Percentiles rank a stretch among this genome's conserved stretches.
phyloP scores from a whole-genome alignment of 2,329 filamentous ascomycete genomes.

The Monilinia polystroma region DNA sequence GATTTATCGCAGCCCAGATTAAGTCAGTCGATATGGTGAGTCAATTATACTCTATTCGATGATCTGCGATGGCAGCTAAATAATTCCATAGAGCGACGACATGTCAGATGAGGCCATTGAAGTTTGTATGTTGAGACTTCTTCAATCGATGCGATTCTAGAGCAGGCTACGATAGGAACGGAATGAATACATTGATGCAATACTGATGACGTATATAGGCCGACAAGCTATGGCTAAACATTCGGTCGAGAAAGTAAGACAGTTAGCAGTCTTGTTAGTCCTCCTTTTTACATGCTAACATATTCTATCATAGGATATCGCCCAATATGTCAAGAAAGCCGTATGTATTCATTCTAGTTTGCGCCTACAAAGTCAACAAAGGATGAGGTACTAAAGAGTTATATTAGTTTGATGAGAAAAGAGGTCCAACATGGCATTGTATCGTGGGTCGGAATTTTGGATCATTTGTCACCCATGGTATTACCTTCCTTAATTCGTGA shows the following conservation, averaged over 20 bases:
- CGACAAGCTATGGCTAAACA: slow-evolving; percentile 71
- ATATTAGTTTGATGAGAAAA: slow-evolving; percentile 85
- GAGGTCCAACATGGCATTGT: slow-evolving; percentile 98
- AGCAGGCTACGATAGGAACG: slow-evolving; percentile 28
- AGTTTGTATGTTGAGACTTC: slow-evolving; percentile 67
- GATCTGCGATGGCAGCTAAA: slow-evolving; percentile 28
- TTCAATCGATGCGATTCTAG: slow-evolving; percentile 52
- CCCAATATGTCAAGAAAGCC: slow-evolving; percentile 92
- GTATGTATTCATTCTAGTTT: slow-evolving; percentile 48
- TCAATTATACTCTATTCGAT: neutral
- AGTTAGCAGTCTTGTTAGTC: neutral
- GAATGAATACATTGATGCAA: neutral
- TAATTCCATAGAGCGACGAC: slow-evolving; percentile 74
- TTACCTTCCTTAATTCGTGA: neutral
- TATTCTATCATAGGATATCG: slow-evolving; percentile 70
- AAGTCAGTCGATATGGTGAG: slow-evolving; percentile 98
- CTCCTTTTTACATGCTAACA: slow-evolving; percentile 26
- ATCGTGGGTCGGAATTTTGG: slow-evolving; percentile 98
- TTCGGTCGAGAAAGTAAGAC: slow-evolving; percentile 66
- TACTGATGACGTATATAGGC: slow-evolving; percentile 46
- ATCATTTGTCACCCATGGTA: slow-evolving; percentile 86
- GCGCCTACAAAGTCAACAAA: neutral
- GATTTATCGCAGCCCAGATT: slow-evolving; percentile 68
- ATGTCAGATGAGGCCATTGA: slow-evolving; percentile 96
- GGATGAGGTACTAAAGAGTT: neutral